Evolutionary conservation across 1,139 yeast genomes (phyloP).

Genomic region (Protomyces lactucae-debilis): DNA sequence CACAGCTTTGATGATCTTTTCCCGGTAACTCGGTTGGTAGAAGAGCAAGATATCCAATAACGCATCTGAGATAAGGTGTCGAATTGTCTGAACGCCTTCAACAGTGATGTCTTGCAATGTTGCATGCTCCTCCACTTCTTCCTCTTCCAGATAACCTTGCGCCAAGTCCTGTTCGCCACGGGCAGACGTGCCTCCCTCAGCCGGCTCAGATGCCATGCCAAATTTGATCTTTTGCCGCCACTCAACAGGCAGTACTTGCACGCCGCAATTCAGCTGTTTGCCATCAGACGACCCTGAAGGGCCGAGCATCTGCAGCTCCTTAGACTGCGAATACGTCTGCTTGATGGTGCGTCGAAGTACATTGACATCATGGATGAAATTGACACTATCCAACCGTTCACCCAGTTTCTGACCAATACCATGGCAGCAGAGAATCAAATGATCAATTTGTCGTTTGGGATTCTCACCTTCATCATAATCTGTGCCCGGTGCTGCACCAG

Average conservation of each 20-base stretch:
- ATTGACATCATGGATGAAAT: conserved; percentile 81
- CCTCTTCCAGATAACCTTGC: conserved; percentile 16
- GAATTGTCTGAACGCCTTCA: conserved; percentile 67
- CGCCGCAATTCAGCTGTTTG: conserved; percentile 33
- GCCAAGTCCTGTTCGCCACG: conserved; percentile 32
- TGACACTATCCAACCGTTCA: conserved; percentile 68
- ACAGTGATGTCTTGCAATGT: conserved; percentile 67
- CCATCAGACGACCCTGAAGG: conserved; percentile 41
- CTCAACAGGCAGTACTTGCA: conserved; percentile 33
- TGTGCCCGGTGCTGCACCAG: conserved; percentile 27
- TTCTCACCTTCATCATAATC: conserved; percentile 25
- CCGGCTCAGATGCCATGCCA: conserved; percentile 30
- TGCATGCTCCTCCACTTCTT: conserved; percentile 47
- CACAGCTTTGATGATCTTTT: conserved; percentile 61
- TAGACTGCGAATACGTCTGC: conserved; percentile 33
- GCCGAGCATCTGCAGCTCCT: conserved; percentile 35
- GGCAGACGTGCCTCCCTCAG: conserved; percentile 1
- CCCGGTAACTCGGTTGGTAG: conserved; percentile 70
- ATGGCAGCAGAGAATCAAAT: conserved; percentile 77
- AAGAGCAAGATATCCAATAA: conserved; percentile 73
- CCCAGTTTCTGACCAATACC: conserved; percentile 93
- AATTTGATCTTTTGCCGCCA: conserved; percentile 36
- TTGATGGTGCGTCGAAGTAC: conserved; percentile 49
- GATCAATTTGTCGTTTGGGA: conserved; percentile 56
- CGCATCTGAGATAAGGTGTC: conserved; percentile 79